Conservation (phyloP, 352 stramenopile genomes). For the Globisporangium nodosum region DNA sequence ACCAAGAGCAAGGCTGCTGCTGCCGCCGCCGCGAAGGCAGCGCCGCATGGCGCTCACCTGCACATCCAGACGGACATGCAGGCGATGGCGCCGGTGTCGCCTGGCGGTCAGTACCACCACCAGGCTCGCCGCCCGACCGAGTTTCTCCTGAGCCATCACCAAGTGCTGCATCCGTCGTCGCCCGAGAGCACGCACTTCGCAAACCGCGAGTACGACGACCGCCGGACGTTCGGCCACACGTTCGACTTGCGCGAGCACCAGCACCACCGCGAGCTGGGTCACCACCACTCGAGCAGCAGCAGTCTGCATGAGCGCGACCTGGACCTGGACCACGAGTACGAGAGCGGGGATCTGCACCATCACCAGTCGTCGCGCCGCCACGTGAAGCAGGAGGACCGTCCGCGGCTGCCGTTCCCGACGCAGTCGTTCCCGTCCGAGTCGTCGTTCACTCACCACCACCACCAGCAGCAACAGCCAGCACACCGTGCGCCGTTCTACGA, state of each 20-base stretch:
- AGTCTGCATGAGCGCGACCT: slow-evolving; percentile 15
- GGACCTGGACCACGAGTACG: slow-evolving; percentile 21
- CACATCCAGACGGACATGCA: background rate
- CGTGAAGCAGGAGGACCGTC: slow-evolving; percentile 35
- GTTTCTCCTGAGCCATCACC: slow-evolving; percentile 8
- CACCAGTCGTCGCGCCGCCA: background rate
- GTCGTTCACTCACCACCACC: slow-evolving; percentile 28
- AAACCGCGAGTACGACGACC: slow-evolving; percentile 26
- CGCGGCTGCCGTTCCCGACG: slow-evolving; percentile 51
- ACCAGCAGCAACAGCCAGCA: slow-evolving; percentile 12
- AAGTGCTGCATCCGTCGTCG: background rate
- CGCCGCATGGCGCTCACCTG: background rate
- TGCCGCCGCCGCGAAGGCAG: background rate
- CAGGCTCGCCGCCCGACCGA: slow-evolving; percentile 1
- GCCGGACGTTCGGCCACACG: slow-evolving; percentile 17
- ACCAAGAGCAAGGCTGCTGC: slow-evolving; percentile 10
- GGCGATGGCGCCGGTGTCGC: background rate
- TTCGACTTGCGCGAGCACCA: slow-evolving; percentile 17
- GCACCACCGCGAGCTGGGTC: background rate
- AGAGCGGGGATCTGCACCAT: slow-evolving; percentile 2
- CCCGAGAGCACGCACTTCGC: slow-evolving; percentile 18
- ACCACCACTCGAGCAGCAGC: slow-evolving; percentile 1
- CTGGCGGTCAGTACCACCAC: background rate
- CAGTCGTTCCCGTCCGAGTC: slow-evolving; percentile 56
- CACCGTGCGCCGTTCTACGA: slow-evolving; percentile 26